Evolutionary conservation across 495 filamentous ascomycete genomes (phyloP).

Genomic region (Venustampulla echinocandica): DNA sequence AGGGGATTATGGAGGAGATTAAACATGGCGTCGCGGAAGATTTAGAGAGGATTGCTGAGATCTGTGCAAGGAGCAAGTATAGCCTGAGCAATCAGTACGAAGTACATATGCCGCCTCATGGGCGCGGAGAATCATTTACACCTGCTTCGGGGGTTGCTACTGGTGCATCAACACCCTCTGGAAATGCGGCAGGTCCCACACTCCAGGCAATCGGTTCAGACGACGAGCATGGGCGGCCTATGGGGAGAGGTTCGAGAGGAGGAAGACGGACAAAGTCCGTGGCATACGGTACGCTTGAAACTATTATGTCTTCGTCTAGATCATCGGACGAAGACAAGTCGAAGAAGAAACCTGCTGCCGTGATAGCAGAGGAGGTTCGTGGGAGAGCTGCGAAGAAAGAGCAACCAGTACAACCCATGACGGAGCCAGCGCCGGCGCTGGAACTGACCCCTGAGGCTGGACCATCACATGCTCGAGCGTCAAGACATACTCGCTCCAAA

Average conservation of each 20-base stretch:
- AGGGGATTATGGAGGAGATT: conserved; percentile 45
- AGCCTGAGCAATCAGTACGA: conserved; percentile 51
- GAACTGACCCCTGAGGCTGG: conserved; percentile 11
- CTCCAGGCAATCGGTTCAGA: conserved; percentile 41
- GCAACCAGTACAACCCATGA: conserved; percentile 7
- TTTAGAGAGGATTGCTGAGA: conserved; percentile 49
- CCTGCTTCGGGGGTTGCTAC: conserved; percentile 10
- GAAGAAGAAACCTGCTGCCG: conserved; percentile 40
- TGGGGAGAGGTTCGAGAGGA: conserved; percentile 22
- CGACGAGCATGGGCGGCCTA: conserved; percentile 31
- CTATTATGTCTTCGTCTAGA: conserved; percentile 47
- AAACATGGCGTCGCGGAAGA: conserved; percentile 29
- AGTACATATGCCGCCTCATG: conserved; percentile 48
- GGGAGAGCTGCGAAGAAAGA: conserved; percentile 31
- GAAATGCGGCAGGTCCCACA: conserved; percentile 31
- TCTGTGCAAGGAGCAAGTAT: conserved; percentile 46
- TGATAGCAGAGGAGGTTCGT: conserved; percentile 39
- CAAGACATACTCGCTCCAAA: conserved; percentile 31
- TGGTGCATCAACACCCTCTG: conserved; percentile 5
- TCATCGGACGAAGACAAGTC: conserved; percentile 46
- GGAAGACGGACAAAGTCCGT: conserved; percentile 32
- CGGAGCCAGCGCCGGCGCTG: conserved; percentile 14
- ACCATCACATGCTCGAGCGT: conserved; percentile 14
- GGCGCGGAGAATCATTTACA: conserved; percentile 34
- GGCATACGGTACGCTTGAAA: conserved; percentile 46